Base-by-base conservation (phyloP, 495 filamentous ascomycete species). In the Amphirosellinia nigrospora region DNA sequence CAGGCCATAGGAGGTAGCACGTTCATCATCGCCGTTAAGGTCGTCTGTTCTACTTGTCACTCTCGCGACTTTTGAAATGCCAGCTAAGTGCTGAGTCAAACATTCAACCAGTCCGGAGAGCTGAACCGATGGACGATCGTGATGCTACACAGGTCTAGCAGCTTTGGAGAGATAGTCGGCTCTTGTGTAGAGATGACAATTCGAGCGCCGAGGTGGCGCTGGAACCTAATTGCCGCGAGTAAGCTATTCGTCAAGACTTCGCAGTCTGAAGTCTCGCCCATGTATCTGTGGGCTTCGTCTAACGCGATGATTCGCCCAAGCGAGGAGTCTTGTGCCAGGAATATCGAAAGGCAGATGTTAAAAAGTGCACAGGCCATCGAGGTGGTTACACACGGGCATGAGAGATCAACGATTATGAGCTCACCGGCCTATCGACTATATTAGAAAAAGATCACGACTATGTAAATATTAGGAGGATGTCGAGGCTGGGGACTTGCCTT, bases 181-280 rank as follows among this genome's bases (percentile, higher is more conserved):
- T 95, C 93, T 73, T 96, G 91, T 0, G 93, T 95, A 0, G 92
- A 88, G 38, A 94, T 89, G 45, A 95, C 68, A 16, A 94, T 81
- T 1, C 91, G 85, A 0, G 86, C 82, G 4, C 82, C 92, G 0
- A 89, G 76, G 74, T 94, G 92, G 10, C 92, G 89, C 73, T 94
- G 91, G 50, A 88, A 83, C 4, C 92, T 85, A 73, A 95, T 91
- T 0, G 84, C 83, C 0, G 84, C 83, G 0, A 94, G 81, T 4
- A 94, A 80, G 1, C 84, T 85, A 34, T 92, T 84, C 0, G 91
- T 94, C 52, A 94, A 86, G 0, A 89, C 83, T 30, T 70, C 80
- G 77, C 63, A 84, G 61, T 81, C 80, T 5, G 73, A 52, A 4
- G 79, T 78, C 9, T 79, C 76, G 15, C 71, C 76, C 81, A 83